Base-by-base conservation (phyloP, 441 rosid genomes). In the Erodium texanum region DNA sequence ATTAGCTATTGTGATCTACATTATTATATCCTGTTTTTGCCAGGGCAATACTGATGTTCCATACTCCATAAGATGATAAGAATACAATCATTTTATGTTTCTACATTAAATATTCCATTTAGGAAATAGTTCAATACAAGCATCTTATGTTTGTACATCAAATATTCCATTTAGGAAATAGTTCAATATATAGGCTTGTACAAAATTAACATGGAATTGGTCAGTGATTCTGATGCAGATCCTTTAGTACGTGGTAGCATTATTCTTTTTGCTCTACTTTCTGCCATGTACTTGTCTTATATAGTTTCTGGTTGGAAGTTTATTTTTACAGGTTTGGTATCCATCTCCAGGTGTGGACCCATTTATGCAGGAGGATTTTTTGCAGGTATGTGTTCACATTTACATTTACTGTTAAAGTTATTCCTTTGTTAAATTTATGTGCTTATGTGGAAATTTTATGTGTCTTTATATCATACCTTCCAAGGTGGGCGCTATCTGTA, bases 311-410 rank as follows among this genome's bases (percentile, higher is more conserved):
- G 72, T 77, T 80, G 88, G 80, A 81, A 85, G 84, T 70, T 78
- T 73, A 71, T 70, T 77, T 70, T 84, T 86, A 75, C 97, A 94
- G 99, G 99, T 94, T 71, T 94, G 99, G 98, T 94, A 94, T 84
- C 99, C 98, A 68, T 92, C 92, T 78, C 78, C 83, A 19, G 99
- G 94, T 74, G 93, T 74, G 71, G 88, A 89, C 76, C 87, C 97
- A 63, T 92, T 86, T 81, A 87, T 82, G 82, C 99, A 89, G 88
- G 99, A 94, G 81, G 99, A 87, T 64, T 92, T 94, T 82, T 82
- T 89, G 88, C 99, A 94, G 93, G 99, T 95, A 83, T 78, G 73
- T 43, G 67, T 66, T 19, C 19, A 29, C 66, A 12, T 65, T 29
- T 16, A 22, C 41, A 36, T 36, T 36, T n/a, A 54, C 27, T 58